A percentile compares a stretch with the other conserved stretches of the same genome.
phyloP scores from a whole-genome alignment of 176 grass and related monocot species.

The Metroxylon sagu region DNA sequence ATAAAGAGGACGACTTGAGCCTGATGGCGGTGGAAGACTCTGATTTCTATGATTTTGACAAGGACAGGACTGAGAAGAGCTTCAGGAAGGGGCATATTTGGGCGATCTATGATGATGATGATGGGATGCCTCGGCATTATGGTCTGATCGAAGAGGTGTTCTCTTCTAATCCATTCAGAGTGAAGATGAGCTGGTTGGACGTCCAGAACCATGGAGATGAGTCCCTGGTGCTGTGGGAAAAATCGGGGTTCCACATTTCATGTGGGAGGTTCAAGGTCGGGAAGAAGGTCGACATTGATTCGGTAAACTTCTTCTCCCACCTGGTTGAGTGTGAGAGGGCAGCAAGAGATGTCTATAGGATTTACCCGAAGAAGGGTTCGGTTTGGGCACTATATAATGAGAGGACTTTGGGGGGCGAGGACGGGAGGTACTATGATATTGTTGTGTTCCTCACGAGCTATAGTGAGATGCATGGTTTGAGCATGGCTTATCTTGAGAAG shows the following conservation, averaged over 20 bases:
- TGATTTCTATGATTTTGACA: constrained; percentile 87
- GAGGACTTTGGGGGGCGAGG: not conserved
- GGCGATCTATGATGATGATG: constrained; percentile 84
- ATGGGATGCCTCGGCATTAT: constrained; percentile 78
- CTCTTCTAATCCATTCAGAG: constrained; percentile 26
- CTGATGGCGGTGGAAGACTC: constrained; percentile 82
- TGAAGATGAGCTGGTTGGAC: constrained; percentile 62
- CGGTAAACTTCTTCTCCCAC: constrained; percentile 86
- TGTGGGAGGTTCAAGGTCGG: constrained; percentile 77
- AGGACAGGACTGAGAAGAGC: constrained; percentile 51
- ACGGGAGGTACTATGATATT: constrained; percentile 43
- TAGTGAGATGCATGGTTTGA: constrained; percentile 44
- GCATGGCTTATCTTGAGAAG: constrained; percentile 75
- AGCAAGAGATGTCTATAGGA: constrained; percentile 43
- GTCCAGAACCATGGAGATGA: constrained; percentile 30
- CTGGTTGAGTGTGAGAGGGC: constrained; percentile 41
- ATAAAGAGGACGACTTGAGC: constrained; percentile 20
- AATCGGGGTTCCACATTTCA: constrained; percentile 20
- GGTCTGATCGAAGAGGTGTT: constrained; percentile 45
- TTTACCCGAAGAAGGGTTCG: constrained; percentile 71
- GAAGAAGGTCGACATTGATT: constrained; percentile 36
- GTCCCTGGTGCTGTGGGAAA: constrained; percentile 23
- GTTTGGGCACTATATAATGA: constrained; percentile 66
- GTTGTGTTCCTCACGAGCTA: constrained; percentile 66
- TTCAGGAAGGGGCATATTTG: constrained; percentile 84